These are phyloP conservation scores for Sanghuangporus sanghuang DNA, from an alignment of 1,284 basidiomycete species.

Conservation along the genomic window DNA sequence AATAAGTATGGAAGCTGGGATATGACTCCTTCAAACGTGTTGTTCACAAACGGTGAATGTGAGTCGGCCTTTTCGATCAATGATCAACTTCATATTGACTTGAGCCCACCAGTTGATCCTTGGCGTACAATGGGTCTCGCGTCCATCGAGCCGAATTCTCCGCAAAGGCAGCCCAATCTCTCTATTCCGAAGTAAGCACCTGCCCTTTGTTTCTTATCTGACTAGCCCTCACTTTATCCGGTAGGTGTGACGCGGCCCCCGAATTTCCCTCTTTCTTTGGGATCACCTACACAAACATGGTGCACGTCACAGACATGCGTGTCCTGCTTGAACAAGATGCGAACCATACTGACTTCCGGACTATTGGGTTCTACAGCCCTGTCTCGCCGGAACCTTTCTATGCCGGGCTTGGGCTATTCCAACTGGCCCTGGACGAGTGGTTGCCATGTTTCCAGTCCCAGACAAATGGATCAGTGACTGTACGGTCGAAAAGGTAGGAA, in stretches of 20 bases:
- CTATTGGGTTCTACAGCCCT: slow-evolving; percentile 46
- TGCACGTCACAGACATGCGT: slow-evolving; percentile 45
- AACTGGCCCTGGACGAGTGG: slow-evolving; percentile 44
- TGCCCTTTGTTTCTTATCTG: not conserved
- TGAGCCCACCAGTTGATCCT: slow-evolving; percentile 36
- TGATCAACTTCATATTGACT: not conserved
- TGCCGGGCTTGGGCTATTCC: slow-evolving; percentile 40
- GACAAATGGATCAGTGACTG: not conserved
- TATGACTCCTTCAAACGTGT: slow-evolving; percentile 42
- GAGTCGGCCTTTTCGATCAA: slow-evolving; percentile 11
- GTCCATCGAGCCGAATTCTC: slow-evolving; percentile 43
- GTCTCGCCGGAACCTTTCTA: slow-evolving; percentile 42
- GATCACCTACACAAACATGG: slow-evolving; percentile 40
- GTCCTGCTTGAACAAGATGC: slow-evolving; percentile 40
- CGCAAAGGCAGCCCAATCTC: slow-evolving; percentile 35
- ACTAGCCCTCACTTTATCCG: not conserved
- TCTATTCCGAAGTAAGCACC: slow-evolving; percentile 34
- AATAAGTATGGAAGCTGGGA: slow-evolving; percentile 49
- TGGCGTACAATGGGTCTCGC: slow-evolving; percentile 50
- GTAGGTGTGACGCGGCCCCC: slow-evolving; percentile 36
- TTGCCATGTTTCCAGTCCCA: slow-evolving; percentile 35
- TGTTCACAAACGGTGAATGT: slow-evolving; percentile 50
- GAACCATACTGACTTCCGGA: slow-evolving; percentile 44
- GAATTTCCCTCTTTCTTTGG: slow-evolving; percentile 38
- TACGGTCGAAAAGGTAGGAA: too few relatives aligned